These are phyloP conservation scores for Boehmeria nivea DNA, from an alignment of 306 rosid species.

Conservation along the genomic window DNA sequence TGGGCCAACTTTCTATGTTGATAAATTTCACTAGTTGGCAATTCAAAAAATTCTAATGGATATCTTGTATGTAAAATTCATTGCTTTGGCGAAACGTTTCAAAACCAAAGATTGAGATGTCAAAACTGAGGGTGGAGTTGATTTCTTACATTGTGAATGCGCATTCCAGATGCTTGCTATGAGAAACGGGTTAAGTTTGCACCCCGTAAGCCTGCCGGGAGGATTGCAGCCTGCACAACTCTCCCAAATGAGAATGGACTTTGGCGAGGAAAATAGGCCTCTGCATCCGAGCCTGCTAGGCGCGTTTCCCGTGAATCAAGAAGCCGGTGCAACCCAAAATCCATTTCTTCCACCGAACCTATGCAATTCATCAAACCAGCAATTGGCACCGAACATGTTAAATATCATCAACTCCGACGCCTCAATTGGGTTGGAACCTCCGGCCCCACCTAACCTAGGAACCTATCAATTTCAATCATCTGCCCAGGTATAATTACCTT, in stretches of 20 bases:
- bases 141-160: constrained; percentile 8
- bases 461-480: constrained; percentile 39
- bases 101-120: neutral
- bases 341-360: constrained; percentile 36
- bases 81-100: no score
- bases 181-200: constrained; percentile 82
- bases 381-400: constrained; percentile 40
- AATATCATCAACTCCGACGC: constrained; percentile 37
- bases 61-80: no score
- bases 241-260: constrained; percentile 46
- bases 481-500: constrained; percentile 40
- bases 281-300: constrained; percentile 37
- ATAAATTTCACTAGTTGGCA: no score
- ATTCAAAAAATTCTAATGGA: no score
- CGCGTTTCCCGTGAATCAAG: constrained; percentile 48
- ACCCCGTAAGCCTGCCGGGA: constrained; percentile 66
- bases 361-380: constrained; percentile 34
- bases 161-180: constrained; percentile 77
- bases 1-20: no score
- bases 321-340: constrained; percentile 36
- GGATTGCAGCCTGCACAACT: constrained; percentile 44
- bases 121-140: neutral
- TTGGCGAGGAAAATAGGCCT: constrained; percentile 50
- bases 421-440: constrained; percentile 42
- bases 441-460: constrained; percentile 36